Percentiles rank a stretch among this genome's conserved stretches.
phyloP scores from a whole-genome alignment of 2,329 filamentous ascomycete species.

The Leptoxyphium fumago region DNA sequence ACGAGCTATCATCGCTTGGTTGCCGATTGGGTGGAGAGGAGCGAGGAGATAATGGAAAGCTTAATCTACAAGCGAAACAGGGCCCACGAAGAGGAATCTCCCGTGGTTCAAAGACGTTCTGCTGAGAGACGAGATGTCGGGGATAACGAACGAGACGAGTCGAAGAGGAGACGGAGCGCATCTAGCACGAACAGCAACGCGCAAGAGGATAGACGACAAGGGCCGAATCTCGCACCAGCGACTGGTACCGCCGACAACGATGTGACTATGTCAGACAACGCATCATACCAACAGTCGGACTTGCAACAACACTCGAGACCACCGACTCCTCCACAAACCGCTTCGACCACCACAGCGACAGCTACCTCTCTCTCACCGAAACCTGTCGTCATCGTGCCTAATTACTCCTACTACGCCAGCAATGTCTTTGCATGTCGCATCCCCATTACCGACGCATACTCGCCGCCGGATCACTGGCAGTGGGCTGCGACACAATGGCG shows the following conservation, averaged over 20 bases:
- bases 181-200: neutral
- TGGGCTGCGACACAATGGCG: constrained; percentile 95
- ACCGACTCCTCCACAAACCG: constrained; percentile 4
- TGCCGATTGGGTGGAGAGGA: constrained; percentile 58
- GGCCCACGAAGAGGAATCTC: neutral
- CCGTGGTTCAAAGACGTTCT: constrained; percentile 5
- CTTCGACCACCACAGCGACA: neutral
- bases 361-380: neutral
- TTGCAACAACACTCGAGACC: neutral
- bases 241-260: neutral
- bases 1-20: constrained; percentile 45
- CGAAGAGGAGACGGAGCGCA: neutral
- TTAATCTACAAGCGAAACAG: constrained; percentile 2
- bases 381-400: constrained; percentile 54
- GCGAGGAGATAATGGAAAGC: constrained; percentile 50
- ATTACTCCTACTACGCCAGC: constrained; percentile 66
- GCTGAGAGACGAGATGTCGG: neutral
- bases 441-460: constrained; percentile 63
- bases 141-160: neutral
- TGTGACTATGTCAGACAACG: neutral
- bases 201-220: neutral
- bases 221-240: neutral
- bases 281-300: neutral
- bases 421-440: constrained; percentile 61
- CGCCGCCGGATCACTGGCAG: constrained; percentile 84